A percentile compares a stretch with the other conserved stretches of the same genome.
Evolutionary conservation across 2,329 filamentous ascomycete genomes (phyloP).

Genomic region (Paraconiothyrium brasiliense): DNA sequence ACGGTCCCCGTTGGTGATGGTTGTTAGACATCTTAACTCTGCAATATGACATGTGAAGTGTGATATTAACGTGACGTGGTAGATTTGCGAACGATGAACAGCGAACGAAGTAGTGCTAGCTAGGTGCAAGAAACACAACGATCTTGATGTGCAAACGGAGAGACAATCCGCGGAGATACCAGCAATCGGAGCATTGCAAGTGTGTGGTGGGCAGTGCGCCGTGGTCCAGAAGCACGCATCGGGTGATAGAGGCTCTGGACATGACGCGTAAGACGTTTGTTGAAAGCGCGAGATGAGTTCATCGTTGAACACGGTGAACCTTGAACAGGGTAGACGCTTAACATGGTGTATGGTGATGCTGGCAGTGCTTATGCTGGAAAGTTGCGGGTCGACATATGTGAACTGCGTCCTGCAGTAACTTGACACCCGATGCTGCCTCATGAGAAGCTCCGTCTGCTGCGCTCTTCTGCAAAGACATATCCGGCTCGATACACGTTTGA

Average conservation of each 20-base stretch:
- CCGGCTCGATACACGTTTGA: neutral
- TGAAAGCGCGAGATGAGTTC: no score
- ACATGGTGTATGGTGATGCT: neutral
- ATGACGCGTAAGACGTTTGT: no score
- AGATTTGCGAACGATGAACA: neutral
- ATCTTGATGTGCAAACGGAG: neutral
- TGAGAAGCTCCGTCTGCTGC: neutral
- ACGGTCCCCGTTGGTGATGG: neutral
- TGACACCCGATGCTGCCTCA: neutral
- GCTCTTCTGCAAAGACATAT: neutral
- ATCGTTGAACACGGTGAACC: no score
- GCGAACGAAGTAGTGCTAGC: slow-evolving; percentile 18
- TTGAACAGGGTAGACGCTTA: neutral
- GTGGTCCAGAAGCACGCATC: neutral
- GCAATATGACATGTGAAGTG: neutral
- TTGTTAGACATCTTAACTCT: neutral
- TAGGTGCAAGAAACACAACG: slow-evolving; percentile 3
- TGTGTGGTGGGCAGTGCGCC: neutral
- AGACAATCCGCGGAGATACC: neutral
- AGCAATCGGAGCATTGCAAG: neutral
- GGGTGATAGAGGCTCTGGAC: neutral
- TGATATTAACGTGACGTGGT: slow-evolving; percentile 22
- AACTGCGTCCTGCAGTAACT: neutral
- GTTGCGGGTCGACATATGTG: neutral
- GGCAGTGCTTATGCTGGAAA: neutral